Conservation (phyloP, 1,139 yeast genomes). For the Tardiomyces depauwii region DNA sequence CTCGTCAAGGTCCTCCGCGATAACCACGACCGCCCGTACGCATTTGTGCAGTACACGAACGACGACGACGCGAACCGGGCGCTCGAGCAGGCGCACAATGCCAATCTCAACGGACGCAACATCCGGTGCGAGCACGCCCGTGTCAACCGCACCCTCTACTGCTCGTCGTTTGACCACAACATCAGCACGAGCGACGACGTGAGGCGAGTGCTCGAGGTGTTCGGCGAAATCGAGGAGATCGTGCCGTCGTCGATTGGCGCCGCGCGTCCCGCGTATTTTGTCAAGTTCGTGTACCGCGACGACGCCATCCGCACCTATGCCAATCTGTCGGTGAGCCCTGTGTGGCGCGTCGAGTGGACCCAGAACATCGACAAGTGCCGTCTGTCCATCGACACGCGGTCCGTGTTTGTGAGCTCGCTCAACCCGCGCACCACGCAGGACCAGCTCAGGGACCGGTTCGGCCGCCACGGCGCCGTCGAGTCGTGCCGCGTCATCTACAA, state of each 20-base stretch:
- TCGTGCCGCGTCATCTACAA: conserved; percentile 17
- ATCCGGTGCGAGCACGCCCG: conserved; percentile 86
- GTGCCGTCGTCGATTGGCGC: conserved; percentile 21
- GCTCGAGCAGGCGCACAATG: conserved; percentile 55
- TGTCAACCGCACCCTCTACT: conserved; percentile 73
- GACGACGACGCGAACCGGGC: conserved; percentile 66
- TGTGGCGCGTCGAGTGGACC: conserved; percentile 69
- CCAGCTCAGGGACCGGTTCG: conserved; percentile 47
- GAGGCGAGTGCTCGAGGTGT: conserved; percentile 32
- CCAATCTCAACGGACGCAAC: conserved; percentile 58
- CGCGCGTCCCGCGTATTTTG: conserved; percentile 50
- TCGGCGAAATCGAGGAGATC: conserved; percentile 68
- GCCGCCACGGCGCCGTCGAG: conserved; percentile 51
- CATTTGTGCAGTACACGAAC: conserved; percentile 76
- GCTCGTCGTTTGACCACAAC: conserved; percentile 7
- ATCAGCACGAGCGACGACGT: conserved; percentile 19
- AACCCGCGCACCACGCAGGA: conserved; percentile 42
- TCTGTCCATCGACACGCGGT: conserved; percentile 47
- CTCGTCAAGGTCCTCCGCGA: conserved; percentile 84
- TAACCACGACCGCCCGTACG: conserved; percentile 76
- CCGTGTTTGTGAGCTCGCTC: conserved; percentile 71
- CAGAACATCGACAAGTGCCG: conserved; percentile 40
- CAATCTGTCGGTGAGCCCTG: conserved; percentile 40
- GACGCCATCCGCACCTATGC: conserved; percentile 89
- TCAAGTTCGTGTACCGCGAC: conserved; percentile 73